These are phyloP conservation scores for Fimicolochytrium jonesii DNA, from an alignment of 192 early-diverging fungal species.

Conservation along the genomic window DNA sequence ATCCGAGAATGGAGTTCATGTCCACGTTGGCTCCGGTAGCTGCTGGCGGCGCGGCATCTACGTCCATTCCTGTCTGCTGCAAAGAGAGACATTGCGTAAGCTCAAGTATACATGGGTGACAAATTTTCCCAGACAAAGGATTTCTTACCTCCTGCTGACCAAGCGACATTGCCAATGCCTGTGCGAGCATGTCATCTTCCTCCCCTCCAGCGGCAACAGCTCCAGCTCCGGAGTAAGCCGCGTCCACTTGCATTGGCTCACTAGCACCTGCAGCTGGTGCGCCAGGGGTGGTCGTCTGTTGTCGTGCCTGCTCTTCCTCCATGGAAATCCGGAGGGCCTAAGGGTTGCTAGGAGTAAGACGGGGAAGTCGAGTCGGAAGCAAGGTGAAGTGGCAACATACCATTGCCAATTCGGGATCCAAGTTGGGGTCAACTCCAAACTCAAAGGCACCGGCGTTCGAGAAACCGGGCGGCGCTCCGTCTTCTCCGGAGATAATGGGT, in stretches of 20 bases:
- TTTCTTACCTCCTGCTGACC: constrained; percentile 29
- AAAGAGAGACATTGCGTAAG: too few species aligned
- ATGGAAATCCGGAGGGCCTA: constrained; percentile 90
- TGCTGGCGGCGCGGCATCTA: neutral
- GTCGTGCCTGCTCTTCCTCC: constrained; percentile 93
- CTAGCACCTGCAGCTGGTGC: constrained; percentile 2
- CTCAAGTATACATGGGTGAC: too few species aligned
- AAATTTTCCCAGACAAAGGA: too few species aligned
- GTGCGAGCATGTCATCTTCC: constrained; percentile 62
- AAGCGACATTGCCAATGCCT: constrained; percentile 71
- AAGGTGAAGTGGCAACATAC: constrained; percentile 35
- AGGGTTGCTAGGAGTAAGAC: too few species aligned
- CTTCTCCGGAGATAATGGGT: constrained; percentile 81
- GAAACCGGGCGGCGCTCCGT: constrained; percentile 69
- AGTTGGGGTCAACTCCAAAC: constrained; percentile 88
- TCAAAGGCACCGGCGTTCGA: constrained; percentile 70
- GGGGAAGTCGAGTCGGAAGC: too few species aligned
- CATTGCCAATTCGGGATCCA: constrained; percentile 92
- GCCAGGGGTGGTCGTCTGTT: constrained; percentile 48
- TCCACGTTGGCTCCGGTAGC: constrained; percentile 7
- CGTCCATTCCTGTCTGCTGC: too few species aligned
- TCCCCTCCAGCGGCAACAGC: constrained; percentile 23
- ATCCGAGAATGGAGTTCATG: constrained; percentile 71
- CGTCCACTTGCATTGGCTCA: constrained; percentile 40
- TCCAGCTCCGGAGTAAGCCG: constrained; percentile 16